A percentile compares a stretch with the other conserved stretches of the same genome.
phyloP scores from a whole-genome alignment of 2,329 filamentous ascomycete genomes.

The Alternaria hordeiaustralica region DNA sequence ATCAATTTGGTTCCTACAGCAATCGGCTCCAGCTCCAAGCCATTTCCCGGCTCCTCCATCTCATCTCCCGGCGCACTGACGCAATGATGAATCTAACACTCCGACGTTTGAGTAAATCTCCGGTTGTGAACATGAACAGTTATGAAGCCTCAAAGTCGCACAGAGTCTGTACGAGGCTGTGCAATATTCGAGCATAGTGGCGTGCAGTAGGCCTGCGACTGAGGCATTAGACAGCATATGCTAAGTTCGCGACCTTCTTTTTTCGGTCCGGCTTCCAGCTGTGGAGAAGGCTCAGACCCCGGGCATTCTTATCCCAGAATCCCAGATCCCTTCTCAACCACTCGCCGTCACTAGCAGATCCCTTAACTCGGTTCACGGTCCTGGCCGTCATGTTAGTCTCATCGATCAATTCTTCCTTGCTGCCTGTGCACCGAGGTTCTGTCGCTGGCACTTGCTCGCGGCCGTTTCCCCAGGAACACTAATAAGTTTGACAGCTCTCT shows the following conservation, averaged over 20 bases:
- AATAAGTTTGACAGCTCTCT: slow-evolving; percentile 1
- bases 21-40: background rate
- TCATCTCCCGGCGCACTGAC: background rate
- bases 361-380: slow-evolving; percentile 14
- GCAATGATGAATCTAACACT: background rate
- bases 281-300: slow-evolving; percentile 10
- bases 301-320: slow-evolving; percentile 5
- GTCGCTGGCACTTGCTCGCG: background rate
- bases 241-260: slow-evolving; percentile 6
- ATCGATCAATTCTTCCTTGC: background rate
- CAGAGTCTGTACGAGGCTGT: background rate
- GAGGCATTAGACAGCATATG: slow-evolving; percentile 1
- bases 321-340: slow-evolving; percentile 2
- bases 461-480: background rate
- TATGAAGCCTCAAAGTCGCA: background rate
- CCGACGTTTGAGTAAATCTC: background rate
- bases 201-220: slow-evolving; percentile 1
- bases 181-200: background rate
- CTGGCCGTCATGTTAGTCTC: background rate
- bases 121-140: background rate
- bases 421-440: background rate
- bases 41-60: background rate
- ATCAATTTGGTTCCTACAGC: background rate
- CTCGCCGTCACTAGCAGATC: slow-evolving; percentile 5
- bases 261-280: slow-evolving; percentile 14